Evolutionary conservation across 345 rosid species (phyloP).

Genomic region (Kandelia obovata): DNA sequence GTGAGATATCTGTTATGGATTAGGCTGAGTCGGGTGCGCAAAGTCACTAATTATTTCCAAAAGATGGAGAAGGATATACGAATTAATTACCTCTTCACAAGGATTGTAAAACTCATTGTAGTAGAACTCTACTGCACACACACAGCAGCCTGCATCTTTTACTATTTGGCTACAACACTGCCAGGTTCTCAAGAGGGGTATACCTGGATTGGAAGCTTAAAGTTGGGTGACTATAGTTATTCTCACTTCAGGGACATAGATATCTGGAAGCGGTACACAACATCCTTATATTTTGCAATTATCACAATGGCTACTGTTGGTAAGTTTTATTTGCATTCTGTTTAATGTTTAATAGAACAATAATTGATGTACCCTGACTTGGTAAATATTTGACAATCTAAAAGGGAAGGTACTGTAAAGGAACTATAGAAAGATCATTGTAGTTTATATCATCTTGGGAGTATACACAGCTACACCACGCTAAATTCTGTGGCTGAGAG

Average conservation of each 20-base stretch:
- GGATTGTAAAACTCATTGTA: conserved; percentile 66
- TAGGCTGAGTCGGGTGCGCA: conserved; percentile 65
- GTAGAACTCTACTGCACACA: conserved; percentile 86
- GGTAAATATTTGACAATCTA: not conserved
- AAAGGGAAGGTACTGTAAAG: not conserved
- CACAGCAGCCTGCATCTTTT: conserved; percentile 87
- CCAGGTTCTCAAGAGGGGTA: conserved; percentile 61
- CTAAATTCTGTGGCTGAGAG: too few relatives aligned
- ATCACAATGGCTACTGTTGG: conserved; percentile 93
- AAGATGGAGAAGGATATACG: conserved; percentile 72
- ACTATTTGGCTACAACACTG: conserved; percentile 75
- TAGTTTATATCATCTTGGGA: too few relatives aligned
- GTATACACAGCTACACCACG: too few relatives aligned
- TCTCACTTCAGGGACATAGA: conserved; percentile 67
- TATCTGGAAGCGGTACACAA: conserved; percentile 74
- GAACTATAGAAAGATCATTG: too few relatives aligned
- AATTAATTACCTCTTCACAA: conserved; percentile 64
- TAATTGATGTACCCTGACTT: not conserved
- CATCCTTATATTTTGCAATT: conserved; percentile 78
- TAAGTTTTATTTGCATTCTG: conserved; percentile 28
- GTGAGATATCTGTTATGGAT: conserved; percentile 80
- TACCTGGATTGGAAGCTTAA: conserved; percentile 89
- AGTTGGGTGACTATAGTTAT: conserved; percentile 73
- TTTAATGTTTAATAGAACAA: not conserved
- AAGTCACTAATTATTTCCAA: conserved; percentile 46